phyloP scores from a whole-genome alignment of 352 stramenopile genomes.

The Globisporangium canariense region DNA sequence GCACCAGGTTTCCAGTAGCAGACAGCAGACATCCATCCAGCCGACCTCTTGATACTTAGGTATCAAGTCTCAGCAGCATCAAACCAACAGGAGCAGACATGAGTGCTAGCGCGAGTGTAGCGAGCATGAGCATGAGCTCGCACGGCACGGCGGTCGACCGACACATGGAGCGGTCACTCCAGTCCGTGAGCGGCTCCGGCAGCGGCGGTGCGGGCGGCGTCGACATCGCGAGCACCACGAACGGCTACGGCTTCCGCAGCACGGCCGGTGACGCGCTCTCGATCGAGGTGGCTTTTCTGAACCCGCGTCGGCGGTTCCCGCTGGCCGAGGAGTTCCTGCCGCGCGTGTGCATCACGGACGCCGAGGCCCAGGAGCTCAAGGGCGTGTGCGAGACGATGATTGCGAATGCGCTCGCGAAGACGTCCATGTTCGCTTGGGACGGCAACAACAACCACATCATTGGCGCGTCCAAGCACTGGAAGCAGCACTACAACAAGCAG shows the following conservation, averaged over 20 bases:
- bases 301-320: constrained; percentile 57
- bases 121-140: constrained; percentile 4
- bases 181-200: constrained; percentile 24
- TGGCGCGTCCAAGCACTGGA: constrained; percentile 39
- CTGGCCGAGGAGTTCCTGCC: constrained; percentile 53
- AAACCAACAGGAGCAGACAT: not conserved
- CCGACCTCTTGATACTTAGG: not conserved
- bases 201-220: constrained; percentile 22
- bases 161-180: constrained; percentile 3
- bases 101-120: not conserved
- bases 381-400: constrained; percentile 46
- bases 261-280: constrained; percentile 49
- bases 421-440: constrained; percentile 53
- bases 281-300: constrained; percentile 58
- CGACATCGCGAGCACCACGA: constrained; percentile 36
- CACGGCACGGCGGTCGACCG: constrained; percentile 7
- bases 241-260: constrained; percentile 48
- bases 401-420: constrained; percentile 41
- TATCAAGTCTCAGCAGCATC: not conserved
- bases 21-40: too few relatives aligned
- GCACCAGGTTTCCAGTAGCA: too few relatives aligned
- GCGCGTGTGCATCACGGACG: constrained; percentile 30
- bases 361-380: constrained; percentile 44
- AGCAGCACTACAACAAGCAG: constrained; percentile 44
- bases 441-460: constrained; percentile 42